These are phyloP conservation scores for Saccharomyces hybrid DNA, from an alignment of 1,139 yeast species.

Conservation along the genomic window DNA sequence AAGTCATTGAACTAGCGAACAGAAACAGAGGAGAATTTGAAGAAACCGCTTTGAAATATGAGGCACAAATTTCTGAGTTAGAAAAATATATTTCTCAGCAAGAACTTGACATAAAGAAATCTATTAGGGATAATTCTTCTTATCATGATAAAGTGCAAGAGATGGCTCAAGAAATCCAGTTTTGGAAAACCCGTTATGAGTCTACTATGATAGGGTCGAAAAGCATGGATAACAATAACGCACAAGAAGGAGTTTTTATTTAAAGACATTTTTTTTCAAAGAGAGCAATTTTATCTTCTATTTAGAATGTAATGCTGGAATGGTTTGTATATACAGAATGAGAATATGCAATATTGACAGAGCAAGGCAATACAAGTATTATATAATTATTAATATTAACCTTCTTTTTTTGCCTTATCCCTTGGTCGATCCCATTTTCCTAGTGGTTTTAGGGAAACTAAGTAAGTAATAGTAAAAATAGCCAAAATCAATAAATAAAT, in stretches of 20 bases:
- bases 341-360: not conserved
- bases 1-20: constrained; percentile 29
- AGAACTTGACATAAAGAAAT: constrained; percentile 29
- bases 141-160: constrained; percentile 35
- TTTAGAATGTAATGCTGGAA: not conserved
- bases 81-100: constrained; percentile 34
- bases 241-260: constrained; percentile 18
- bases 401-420: not conserved
- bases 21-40: constrained; percentile 35
- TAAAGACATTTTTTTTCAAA: constrained; percentile 15
- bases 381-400: not conserved
- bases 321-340: not conserved
- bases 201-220: constrained; percentile 16
- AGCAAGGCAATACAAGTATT: not conserved
- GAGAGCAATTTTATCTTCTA: not conserved
- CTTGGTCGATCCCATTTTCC: no score
- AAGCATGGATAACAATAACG: constrained; percentile 7
- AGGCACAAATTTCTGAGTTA: constrained; percentile 30
- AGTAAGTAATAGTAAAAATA: not conserved
- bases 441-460: no score
- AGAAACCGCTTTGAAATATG: constrained; percentile 27
- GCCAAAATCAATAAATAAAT: not conserved
- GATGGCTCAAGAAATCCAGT: constrained; percentile 58
- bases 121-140: constrained; percentile 32
- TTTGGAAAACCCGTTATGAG: constrained; percentile 48